Evolutionary conservation across 2,329 filamentous ascomycete species (phyloP), one percentile per base, ranked within the genome.

Genomic region (Claviceps quebecensis): DNA sequence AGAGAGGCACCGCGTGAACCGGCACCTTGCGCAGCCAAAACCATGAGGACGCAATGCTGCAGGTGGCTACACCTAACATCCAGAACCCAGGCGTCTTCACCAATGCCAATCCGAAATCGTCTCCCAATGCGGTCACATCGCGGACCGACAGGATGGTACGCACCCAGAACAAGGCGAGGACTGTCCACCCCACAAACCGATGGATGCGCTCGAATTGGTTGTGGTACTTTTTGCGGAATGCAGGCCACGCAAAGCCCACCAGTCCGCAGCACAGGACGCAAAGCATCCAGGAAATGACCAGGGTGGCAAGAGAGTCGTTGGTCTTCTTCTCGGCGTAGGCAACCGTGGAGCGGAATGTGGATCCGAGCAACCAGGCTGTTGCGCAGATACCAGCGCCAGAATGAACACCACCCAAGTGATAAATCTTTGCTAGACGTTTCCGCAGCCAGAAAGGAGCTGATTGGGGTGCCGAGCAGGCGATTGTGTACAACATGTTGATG

Each of bases 21-120:
- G 70, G 68, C 52, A 86, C 80, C 57, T 78, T 81, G 51, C 85
- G 79, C 29, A 93, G 77, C 53, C 78, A 75, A 2, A 84, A 63
- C 86, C 87, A 94, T 1, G 87, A 85, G 49, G 84, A 80, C 45
- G 83, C 70, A 55, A 90, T 75, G 56, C 83, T 76, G 41, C 73
- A 59, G 1, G 85, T 87, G 45, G 81, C 80, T 45, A 78, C 62
- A 26, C 78, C 58, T 17, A 91, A 71, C 59, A 85, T 77, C 83
- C 85, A 93, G 65, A 91, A 70, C 8, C 69, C 63, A 4, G 73
- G 70, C 17, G 62, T 70, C 14, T 59, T 60, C 22, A 67, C 60
- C 2, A 72, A 59, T 2, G 67, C 64, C 7, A 55, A 52, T 17
- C 70, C 70, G 16, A 73, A 62, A 8, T 63, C 56, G 19, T 57